Conservation (phyloP, 306 rosid genomes). For the Cajanus cajan region DNA sequence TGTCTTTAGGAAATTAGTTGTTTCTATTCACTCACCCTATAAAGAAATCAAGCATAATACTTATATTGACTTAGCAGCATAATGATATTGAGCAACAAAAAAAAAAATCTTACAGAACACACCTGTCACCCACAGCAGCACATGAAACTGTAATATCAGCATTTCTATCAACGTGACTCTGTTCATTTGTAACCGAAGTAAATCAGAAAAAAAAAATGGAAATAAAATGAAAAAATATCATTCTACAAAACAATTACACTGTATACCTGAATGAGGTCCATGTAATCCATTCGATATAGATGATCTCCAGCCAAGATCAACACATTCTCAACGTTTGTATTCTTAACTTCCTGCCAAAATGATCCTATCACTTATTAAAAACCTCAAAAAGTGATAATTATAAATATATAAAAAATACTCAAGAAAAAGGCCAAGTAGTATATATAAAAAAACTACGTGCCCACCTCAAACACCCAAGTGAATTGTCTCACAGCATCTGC, state of each 20-base stretch:
- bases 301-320: slow-evolving; percentile 93
- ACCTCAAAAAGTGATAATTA: background rate
- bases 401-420: background rate
- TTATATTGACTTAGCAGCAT: background rate
- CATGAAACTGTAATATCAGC: slow-evolving; percentile 87
- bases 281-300: slow-evolving; percentile 93
- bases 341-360: slow-evolving; percentile 74
- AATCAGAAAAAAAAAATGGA: slow-evolving; percentile 18
- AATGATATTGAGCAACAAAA: background rate
- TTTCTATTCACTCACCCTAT: slow-evolving; percentile 2
- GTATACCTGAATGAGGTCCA: slow-evolving; percentile 81
- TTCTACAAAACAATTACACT: background rate
- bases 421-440: background rate
- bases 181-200: slow-evolving; percentile 31
- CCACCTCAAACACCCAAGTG: slow-evolving; percentile 92
- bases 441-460: slow-evolving; percentile 3
- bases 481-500: slow-evolving; percentile 99
- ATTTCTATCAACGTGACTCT: slow-evolving; percentile 76
- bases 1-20: background rate
- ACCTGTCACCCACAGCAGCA: slow-evolving; percentile 68
- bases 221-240: slow-evolving; percentile 5
- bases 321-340: slow-evolving; percentile 65
- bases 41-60: background rate
- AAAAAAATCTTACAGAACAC: slow-evolving; percentile 21
- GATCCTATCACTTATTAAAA: background rate